These are phyloP conservation scores for Cladophialophora psammophila DNA, from an alignment of 2,329 filamentous ascomycete genomes.

Conservation along the genomic window DNA sequence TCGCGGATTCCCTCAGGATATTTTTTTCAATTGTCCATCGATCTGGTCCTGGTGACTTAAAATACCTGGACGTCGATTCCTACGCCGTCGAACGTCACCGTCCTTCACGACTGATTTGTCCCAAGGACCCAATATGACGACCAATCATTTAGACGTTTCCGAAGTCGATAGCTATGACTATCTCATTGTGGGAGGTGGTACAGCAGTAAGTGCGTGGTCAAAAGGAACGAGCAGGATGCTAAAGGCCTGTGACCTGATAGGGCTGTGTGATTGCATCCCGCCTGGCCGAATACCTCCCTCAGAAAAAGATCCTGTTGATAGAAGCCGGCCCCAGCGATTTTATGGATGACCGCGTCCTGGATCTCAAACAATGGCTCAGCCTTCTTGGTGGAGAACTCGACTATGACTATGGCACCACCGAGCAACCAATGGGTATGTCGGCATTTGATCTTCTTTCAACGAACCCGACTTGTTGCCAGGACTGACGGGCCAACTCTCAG, in stretches of 20 bases:
- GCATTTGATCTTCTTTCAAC: neutral
- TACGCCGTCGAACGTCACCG: neutral
- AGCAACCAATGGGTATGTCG: constrained; percentile 76
- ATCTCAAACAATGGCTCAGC: constrained; percentile 85
- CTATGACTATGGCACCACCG: constrained; percentile 87
- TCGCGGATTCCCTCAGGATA: neutral
- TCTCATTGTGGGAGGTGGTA: constrained; percentile 84
- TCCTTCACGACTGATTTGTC: neutral
- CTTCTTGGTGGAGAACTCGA: constrained; percentile 87
- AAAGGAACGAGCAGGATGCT: constrained; percentile 12
- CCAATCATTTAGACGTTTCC: constrained; percentile 68
- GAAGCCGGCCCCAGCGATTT: constrained; percentile 90
- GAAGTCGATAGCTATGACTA: constrained; percentile 79
- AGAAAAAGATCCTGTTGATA: constrained; percentile 81
- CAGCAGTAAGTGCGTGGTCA: constrained; percentile 56
- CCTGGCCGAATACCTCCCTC: constrained; percentile 80
- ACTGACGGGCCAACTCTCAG: constrained; percentile 49
- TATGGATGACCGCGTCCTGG: constrained; percentile 84
- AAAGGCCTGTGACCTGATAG: constrained; percentile 12
- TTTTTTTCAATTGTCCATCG: constrained; percentile 3
- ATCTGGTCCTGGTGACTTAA: constrained; percentile 1
- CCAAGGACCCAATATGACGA: constrained; percentile 66
- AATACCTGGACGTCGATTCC: neutral
- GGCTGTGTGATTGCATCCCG: constrained; percentile 84
- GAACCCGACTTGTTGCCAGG: neutral